Percentiles rank a stretch among this genome's conserved stretches.
Evolutionary conservation across 2,329 filamentous ascomycete genomes (phyloP).

Genomic region (Rugonectria rugulosa): DNA sequence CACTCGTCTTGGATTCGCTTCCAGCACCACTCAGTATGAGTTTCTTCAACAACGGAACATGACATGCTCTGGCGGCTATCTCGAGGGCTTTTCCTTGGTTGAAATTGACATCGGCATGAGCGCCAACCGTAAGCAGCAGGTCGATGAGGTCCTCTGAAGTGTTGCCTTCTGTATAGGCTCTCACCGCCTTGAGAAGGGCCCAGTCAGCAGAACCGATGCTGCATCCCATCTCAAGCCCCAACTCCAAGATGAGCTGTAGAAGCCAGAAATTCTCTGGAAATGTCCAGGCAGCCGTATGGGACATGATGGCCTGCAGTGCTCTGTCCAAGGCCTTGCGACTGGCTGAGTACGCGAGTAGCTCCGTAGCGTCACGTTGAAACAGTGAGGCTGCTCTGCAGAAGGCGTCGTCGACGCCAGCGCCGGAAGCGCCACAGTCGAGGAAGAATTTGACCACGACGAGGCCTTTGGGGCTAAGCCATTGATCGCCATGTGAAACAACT

Average conservation of each 20-base stretch:
- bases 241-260: neutral
- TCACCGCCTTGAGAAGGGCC: conserved; percentile 6
- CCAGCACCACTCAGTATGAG: neutral
- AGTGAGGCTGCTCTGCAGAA: conserved; percentile 11
- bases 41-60: neutral
- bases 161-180: neutral
- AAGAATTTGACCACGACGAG: conserved; percentile 9
- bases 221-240: neutral
- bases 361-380: conserved; percentile 4
- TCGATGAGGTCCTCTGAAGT: conserved; percentile 2
- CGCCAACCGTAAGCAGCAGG: neutral
- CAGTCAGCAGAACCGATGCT: neutral
- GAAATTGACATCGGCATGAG: conserved; percentile 10
- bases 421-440: conserved; percentile 6
- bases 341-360: neutral
- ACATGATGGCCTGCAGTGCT: neutral
- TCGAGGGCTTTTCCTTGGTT: conserved; percentile 6
- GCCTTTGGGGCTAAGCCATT: conserved; percentile 10
- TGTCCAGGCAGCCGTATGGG: conserved; percentile 1
- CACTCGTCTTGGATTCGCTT: neutral
- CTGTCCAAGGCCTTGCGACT: neutral
- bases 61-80: neutral
- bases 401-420: conserved; percentile 9
- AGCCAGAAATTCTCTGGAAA: conserved; percentile 2
- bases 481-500: neutral